Evolutionary conservation across 2,329 filamentous ascomycete species (phyloP).

Genomic region (Ophiocordyceps sinensis): DNA sequence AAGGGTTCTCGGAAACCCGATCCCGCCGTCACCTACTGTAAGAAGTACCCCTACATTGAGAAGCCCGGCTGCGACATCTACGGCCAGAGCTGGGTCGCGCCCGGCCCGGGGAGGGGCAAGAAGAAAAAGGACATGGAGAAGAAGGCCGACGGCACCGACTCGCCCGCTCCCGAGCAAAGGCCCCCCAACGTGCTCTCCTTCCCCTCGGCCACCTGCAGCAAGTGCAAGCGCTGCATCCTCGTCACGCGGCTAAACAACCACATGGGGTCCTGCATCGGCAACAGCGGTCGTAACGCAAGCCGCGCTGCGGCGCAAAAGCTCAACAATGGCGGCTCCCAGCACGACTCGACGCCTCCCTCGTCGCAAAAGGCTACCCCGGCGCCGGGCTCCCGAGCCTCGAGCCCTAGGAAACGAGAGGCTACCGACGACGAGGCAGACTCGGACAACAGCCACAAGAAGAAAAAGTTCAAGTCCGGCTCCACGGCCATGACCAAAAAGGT

Average conservation of each 20-base stretch:
- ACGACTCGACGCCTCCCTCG: constrained; percentile 43
- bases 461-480: constrained; percentile 34
- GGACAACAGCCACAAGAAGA: constrained; percentile 39
- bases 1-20: constrained; percentile 51
- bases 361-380: constrained; percentile 49
- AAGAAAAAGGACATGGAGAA: constrained; percentile 67
- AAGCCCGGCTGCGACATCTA: constrained; percentile 68
- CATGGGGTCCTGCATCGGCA: constrained; percentile 54
- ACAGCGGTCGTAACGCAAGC: constrained; percentile 48
- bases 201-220: constrained; percentile 51
- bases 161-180: constrained; percentile 35
- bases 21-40: constrained; percentile 61
- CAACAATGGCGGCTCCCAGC: constrained; percentile 40
- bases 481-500: constrained; percentile 34
- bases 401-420: constrained; percentile 42
- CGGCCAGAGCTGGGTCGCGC: constrained; percentile 65
- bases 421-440: constrained; percentile 41
- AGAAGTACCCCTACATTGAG: constrained; percentile 63
- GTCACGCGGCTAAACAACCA: constrained; percentile 53
- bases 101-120: constrained; percentile 55
- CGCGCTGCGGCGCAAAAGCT: constrained; percentile 49
- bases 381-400: constrained; percentile 36
- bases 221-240: constrained; percentile 51
- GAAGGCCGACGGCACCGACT: constrained; percentile 34
- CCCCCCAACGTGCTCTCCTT: constrained; percentile 49